A percentile compares a stretch with the other conserved stretches of the same genome.
Evolutionary conservation across 345 rosid genomes (phyloP).

Genomic region (Euphorbia pulcherrima): DNA sequence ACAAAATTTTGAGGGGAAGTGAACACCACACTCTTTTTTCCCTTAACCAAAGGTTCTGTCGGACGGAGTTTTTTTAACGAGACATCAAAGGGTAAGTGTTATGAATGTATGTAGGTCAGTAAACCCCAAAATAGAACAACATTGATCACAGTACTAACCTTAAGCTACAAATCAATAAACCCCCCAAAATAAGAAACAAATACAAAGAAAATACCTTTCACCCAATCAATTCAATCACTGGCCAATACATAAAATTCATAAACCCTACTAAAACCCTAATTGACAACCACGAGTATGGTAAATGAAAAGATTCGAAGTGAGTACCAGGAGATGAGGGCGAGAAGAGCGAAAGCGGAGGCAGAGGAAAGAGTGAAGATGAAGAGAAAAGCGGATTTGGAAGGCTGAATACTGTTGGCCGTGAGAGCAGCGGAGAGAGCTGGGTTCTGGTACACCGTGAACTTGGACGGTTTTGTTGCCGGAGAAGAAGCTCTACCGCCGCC

Average conservation of each 20-base stretch:
- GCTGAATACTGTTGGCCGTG: slow-evolving; percentile 68
- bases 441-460: slow-evolving; percentile 79
- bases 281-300: not conserved
- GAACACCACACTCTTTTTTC: too few relatives aligned
- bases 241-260: not conserved
- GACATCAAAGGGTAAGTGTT: too few relatives aligned
- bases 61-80: too few relatives aligned
- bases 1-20: too few relatives aligned
- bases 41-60: too few relatives aligned
- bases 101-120: too few relatives aligned
- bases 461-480: slow-evolving; percentile 37
- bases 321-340: slow-evolving; percentile 55
- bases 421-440: slow-evolving; percentile 69
- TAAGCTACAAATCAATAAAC: too few relatives aligned
- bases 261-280: slow-evolving; percentile 21
- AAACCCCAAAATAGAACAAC: too few relatives aligned
- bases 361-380: slow-evolving; percentile 51
- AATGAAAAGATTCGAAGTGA: not conserved
- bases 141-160: too few relatives aligned
- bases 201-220: not conserved
- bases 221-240: not conserved
- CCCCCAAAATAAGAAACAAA: too few relatives aligned
- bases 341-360: slow-evolving; percentile 56
- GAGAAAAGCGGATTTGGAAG: slow-evolving; percentile 57
- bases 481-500: slow-evolving; percentile 13